Conservation (phyloP, 208 protist species). For the Leishmania martiniquensis region DNA sequence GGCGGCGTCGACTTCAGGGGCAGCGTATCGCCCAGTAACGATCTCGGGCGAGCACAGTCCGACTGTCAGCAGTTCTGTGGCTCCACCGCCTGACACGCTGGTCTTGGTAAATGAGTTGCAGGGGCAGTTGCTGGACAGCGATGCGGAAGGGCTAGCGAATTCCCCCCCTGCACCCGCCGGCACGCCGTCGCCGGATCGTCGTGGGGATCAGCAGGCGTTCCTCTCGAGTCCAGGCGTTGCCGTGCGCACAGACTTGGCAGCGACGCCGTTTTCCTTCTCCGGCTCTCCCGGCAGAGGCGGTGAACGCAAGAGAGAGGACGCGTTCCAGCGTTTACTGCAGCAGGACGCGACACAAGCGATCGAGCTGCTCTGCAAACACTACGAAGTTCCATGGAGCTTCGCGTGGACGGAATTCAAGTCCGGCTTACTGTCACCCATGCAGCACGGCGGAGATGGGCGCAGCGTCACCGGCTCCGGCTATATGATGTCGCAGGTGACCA, state of each 20-base stretch:
- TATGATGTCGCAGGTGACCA: constrained; percentile 2
- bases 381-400: constrained; percentile 31
- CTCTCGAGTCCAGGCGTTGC: neutral
- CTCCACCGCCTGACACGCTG: constrained; percentile 20
- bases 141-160: neutral
- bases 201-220: neutral
- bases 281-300: constrained; percentile 20
- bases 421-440: constrained; percentile 7
- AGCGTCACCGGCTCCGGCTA: constrained; percentile 22
- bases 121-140: constrained; percentile 12
- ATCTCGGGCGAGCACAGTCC: constrained; percentile 6
- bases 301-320: constrained; percentile 30
- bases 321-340: constrained; percentile 43
- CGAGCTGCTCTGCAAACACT: constrained; percentile 48
- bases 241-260: constrained; percentile 9
- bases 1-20: neutral
- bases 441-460: constrained; percentile 5
- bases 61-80: neutral
- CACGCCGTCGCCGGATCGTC: constrained; percentile 12
- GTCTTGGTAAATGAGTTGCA: constrained; percentile 23
- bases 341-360: constrained; percentile 57
- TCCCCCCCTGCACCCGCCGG: neutral
- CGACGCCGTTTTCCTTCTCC: constrained; percentile 38
- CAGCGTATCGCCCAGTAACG: constrained; percentile 8
- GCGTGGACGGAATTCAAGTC: neutral